A percentile compares a stretch with the other conserved stretches of the same genome.
Conservation (phyloP, 208 protist species). For the Trypanosoma lewisi region DNA sequence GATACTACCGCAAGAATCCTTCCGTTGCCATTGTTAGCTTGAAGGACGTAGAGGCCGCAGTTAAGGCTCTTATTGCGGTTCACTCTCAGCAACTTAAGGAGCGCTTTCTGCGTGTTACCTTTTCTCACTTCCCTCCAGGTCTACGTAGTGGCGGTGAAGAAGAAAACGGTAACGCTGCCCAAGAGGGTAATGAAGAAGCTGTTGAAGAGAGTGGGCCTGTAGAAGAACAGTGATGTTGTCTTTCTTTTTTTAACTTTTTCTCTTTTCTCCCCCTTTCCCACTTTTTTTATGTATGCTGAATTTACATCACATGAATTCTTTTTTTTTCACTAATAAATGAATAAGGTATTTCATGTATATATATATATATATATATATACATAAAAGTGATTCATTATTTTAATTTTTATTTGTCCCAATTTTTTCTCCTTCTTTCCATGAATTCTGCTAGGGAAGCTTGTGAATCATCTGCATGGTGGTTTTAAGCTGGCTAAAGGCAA, state of each 20-base stretch:
- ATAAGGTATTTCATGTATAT: neutral
- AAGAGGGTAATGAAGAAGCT: conserved; percentile 1
- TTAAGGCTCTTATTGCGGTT: conserved; percentile 69
- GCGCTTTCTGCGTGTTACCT: conserved; percentile 75
- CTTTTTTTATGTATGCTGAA: too few species aligned
- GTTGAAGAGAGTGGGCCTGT: neutral
- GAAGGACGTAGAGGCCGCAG: conserved; percentile 51
- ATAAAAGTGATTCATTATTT: neutral
- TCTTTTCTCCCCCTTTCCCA: too few species aligned
- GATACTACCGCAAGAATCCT: conserved; percentile 61
- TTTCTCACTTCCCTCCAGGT: conserved; percentile 76
- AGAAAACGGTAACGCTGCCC: conserved; percentile 10
- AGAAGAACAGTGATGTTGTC: conserved; percentile 1
- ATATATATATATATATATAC: neutral
- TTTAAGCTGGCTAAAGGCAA: too few species aligned
- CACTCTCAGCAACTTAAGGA: conserved; percentile 66
- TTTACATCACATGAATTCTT: too few species aligned
- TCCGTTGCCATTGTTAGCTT: conserved; percentile 61
- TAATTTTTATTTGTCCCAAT: neutral
- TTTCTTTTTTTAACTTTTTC: neutral
- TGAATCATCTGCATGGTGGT: too few species aligned
- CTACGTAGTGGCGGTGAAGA: conserved; percentile 31
- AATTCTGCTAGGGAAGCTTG: too few species aligned
- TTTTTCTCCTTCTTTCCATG: neutral
- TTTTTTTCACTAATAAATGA: neutral